Conservation (phyloP, 345 rosid genomes). For the Citrus trifoliata region DNA sequence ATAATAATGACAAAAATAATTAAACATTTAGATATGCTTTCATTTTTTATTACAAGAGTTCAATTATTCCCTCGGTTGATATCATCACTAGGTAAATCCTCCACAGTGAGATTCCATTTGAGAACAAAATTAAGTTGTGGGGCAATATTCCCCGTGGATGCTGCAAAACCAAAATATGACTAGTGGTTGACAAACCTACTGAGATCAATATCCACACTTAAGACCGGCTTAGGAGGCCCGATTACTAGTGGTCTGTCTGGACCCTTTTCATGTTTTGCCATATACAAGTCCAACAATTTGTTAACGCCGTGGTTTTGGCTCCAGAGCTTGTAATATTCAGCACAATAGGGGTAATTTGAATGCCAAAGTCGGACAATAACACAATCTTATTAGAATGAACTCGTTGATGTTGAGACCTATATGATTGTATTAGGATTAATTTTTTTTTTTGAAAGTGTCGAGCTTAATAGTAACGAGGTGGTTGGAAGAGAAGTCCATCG, state of each 20-base stretch:
- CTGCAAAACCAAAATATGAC: constrained; percentile 57
- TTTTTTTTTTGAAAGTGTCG: constrained; percentile 48
- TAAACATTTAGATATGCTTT: too few species aligned
- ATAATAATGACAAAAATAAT: too few species aligned
- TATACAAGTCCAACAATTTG: constrained; percentile 34
- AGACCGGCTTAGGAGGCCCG: constrained; percentile 28
- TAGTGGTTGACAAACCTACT: constrained; percentile 26
- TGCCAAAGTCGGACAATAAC: constrained; percentile 23
- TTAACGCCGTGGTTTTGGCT: constrained; percentile 37
- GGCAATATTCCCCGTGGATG: constrained; percentile 36
- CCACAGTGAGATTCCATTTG: constrained; percentile 52
- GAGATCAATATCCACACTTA: constrained; percentile 36
- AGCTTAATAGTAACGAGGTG: constrained; percentile 50
- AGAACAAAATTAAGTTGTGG: constrained; percentile 49
- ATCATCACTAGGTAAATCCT: constrained; percentile 20
- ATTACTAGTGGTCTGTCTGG: neutral
- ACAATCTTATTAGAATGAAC: constrained; percentile 30
- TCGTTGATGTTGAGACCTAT: constrained; percentile 50
- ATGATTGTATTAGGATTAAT: constrained; percentile 65
- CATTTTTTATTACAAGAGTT: too few species aligned
- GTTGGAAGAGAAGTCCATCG: constrained; percentile 35
- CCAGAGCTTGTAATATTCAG: constrained; percentile 40
- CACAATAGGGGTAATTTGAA: constrained; percentile 32
- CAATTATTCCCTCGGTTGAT: too few species aligned
- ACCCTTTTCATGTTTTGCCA: constrained; percentile 25